Percentiles rank a stretch among this genome's conserved stretches.
Conservation (phyloP, 2,329 filamentous ascomycete genomes). For the Intubia oerlemansii region DNA sequence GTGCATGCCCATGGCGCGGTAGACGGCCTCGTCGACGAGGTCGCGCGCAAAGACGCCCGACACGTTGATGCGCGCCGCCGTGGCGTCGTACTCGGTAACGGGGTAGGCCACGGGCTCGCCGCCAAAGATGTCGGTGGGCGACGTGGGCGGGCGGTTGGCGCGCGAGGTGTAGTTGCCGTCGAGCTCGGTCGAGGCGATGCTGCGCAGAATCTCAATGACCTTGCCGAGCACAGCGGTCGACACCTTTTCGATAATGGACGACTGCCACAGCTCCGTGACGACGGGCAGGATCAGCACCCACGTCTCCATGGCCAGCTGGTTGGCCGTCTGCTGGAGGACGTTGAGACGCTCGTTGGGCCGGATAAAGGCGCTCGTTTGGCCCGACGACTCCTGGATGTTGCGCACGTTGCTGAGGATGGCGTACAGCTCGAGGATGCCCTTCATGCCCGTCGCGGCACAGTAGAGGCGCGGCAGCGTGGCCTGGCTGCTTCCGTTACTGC, state of each 20-base stretch:
- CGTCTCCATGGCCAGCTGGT: constrained; percentile 72
- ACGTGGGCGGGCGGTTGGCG: constrained; percentile 1
- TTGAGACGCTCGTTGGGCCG: constrained; percentile 17
- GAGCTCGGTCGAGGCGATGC: constrained; percentile 53
- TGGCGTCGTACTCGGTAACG: constrained; percentile 19
- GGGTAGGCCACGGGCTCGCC: constrained; percentile 21
- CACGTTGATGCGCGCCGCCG: constrained; percentile 12
- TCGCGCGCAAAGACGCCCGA: constrained; percentile 33
- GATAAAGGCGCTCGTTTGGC: constrained; percentile 23
- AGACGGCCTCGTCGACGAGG: constrained; percentile 59
- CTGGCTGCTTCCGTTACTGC: constrained; percentile 24
- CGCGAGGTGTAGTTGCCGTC: constrained; percentile 23
- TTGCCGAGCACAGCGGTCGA: constrained; percentile 51
- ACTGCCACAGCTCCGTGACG: constrained; percentile 66
- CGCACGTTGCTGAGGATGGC: constrained; percentile 56
- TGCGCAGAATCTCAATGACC: constrained; percentile 65
- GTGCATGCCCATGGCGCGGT: constrained; percentile 51
- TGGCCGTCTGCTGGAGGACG: too few relatives aligned
- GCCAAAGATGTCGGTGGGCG: constrained; percentile 14
- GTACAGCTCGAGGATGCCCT: constrained; percentile 72
- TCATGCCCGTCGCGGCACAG: constrained; percentile 38
- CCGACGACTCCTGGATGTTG: constrained; percentile 55
- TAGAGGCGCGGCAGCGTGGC: constrained; percentile 14
- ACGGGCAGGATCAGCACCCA: constrained; percentile 61
- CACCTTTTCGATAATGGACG: constrained; percentile 60